Conservation (phyloP, 2,329 filamentous ascomycete genomes). For the Chaetomium sp. region DNA sequence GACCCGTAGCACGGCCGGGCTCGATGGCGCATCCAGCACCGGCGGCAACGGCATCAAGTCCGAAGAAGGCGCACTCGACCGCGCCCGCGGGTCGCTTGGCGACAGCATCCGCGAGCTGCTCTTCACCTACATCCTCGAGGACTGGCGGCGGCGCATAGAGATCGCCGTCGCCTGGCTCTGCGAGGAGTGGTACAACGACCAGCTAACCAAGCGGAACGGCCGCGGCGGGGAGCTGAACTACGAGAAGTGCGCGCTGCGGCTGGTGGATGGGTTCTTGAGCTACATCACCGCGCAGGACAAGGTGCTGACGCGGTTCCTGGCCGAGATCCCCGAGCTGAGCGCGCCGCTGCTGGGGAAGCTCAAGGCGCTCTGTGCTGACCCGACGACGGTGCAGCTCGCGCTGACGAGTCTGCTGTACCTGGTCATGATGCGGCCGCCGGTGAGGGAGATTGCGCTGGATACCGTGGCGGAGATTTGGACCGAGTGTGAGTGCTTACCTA, state of each 20-base stretch:
- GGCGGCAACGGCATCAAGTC: constrained; percentile 54
- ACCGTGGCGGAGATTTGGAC: constrained; percentile 68
- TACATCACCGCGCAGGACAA: constrained; percentile 93
- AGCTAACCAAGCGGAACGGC: constrained; percentile 46
- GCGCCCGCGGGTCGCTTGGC: constrained; percentile 53
- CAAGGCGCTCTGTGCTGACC: constrained; percentile 66
- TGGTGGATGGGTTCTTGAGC: constrained; percentile 86
- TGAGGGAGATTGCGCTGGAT: constrained; percentile 64
- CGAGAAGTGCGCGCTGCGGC: constrained; percentile 72
- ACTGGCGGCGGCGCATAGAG: constrained; percentile 87
- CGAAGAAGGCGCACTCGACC: constrained; percentile 48
- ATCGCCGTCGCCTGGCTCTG: constrained; percentile 91
- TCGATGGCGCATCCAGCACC: constrained; percentile 54
- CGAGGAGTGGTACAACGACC: constrained; percentile 98
- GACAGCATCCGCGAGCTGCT: constrained; percentile 77
- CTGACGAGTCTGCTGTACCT: constrained; percentile 67
- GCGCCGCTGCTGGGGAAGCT: constrained; percentile 72
- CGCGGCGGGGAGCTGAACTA: constrained; percentile 66
- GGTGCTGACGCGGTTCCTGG: constrained; percentile 84
- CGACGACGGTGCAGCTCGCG: constrained; percentile 63
- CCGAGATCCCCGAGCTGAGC: constrained; percentile 84
- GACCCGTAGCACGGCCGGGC: constrained; percentile 71
- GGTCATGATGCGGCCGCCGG: constrained; percentile 68
- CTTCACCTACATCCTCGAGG: constrained; percentile 84
- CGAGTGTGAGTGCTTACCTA: constrained; percentile 56